Conservation (phyloP, 805 yeast genomes). For the Gaillardinia entomophila region DNA sequence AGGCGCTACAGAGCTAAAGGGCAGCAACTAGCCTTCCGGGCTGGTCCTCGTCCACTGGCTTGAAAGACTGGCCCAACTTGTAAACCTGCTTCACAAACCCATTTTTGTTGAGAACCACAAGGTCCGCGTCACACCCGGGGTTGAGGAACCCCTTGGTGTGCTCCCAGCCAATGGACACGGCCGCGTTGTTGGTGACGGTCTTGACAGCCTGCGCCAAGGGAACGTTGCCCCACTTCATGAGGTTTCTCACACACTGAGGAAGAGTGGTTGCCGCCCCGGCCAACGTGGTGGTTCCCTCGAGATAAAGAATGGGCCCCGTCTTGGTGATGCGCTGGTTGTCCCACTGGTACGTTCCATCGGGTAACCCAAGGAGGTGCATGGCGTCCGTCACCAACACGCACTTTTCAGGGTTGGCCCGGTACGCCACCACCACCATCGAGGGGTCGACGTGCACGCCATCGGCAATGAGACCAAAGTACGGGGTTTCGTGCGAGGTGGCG, state of each 20-base stretch:
- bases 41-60: slow-evolving; percentile 3
- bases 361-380: slow-evolving; percentile 50
- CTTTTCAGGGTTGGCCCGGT: slow-evolving; percentile 46
- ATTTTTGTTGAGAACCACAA: slow-evolving; percentile 37
- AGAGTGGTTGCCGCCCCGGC: slow-evolving; percentile 60
- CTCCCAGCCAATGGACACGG: slow-evolving; percentile 39
- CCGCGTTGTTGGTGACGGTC: slow-evolving; percentile 51
- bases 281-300: slow-evolving; percentile 51
- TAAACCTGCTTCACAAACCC: slow-evolving; percentile 45
- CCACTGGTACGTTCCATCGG: slow-evolving; percentile 54
- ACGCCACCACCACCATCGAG: slow-evolving; percentile 44
- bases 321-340: slow-evolving; percentile 43
- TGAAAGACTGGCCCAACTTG: slow-evolving; percentile 39
- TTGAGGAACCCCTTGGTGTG: slow-evolving; percentile 45
- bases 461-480: slow-evolving; percentile 49
- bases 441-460: slow-evolving; percentile 61
- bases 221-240: slow-evolving; percentile 44
- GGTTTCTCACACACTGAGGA: slow-evolving; percentile 45
- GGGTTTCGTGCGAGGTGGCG: slow-evolving; percentile 17
- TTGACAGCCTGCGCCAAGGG: slow-evolving; percentile 49
- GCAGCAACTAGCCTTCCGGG: too few relatives aligned
- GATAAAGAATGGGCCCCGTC: slow-evolving; percentile 39
- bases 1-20: too few relatives aligned
- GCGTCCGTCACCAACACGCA: slow-evolving; percentile 56
- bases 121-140: slow-evolving; percentile 53